These are phyloP conservation scores for Phaeosphaeriaceae sp. DNA, from an alignment of 2,329 filamentous ascomycete genomes.

Conservation along the genomic window DNA sequence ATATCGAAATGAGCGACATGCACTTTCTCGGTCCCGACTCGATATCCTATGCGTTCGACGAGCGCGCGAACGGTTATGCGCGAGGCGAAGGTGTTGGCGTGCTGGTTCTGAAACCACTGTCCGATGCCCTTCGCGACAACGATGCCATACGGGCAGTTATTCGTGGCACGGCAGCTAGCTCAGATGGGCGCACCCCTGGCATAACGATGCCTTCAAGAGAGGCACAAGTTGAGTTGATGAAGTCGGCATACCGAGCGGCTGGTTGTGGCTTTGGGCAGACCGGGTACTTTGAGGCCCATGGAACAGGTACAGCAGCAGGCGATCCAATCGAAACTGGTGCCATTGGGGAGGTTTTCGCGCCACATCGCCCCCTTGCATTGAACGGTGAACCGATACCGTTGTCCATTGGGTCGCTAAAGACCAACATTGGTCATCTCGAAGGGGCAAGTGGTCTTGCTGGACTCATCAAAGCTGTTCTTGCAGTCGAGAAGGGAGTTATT, in stretches of 20 bases:
- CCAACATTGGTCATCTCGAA: slow-evolving; percentile 53
- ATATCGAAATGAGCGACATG: slow-evolving; percentile 20
- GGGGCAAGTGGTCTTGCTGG: slow-evolving; percentile 48
- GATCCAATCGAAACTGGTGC: slow-evolving; percentile 25
- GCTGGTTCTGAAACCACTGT: slow-evolving; percentile 35
- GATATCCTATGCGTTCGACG: slow-evolving; percentile 50
- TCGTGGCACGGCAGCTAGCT: slow-evolving; percentile 30
- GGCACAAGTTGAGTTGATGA: slow-evolving; percentile 46
- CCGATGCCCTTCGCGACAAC: slow-evolving; percentile 21
- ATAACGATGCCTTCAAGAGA: slow-evolving; percentile 49
- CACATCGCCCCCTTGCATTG: slow-evolving; percentile 8
- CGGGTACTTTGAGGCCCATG: slow-evolving; percentile 33
- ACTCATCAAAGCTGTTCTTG: slow-evolving; percentile 49
- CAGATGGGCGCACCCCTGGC: slow-evolving; percentile 23
- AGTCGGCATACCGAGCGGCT: slow-evolving; percentile 45
- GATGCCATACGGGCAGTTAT: slow-evolving; percentile 40
- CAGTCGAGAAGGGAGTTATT: slow-evolving; percentile 46
- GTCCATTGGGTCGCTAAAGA: slow-evolving; percentile 34
- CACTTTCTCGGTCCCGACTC: slow-evolving; percentile 35
- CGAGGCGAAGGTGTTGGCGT: slow-evolving; percentile 64
- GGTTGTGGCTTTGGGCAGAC: slow-evolving; percentile 38
- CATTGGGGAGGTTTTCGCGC: slow-evolving; percentile 12
- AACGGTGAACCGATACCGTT: slow-evolving; percentile 4
- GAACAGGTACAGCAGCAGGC: slow-evolving; percentile 38
- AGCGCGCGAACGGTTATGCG: slow-evolving; percentile 67